Evolutionary conservation across 1,139 yeast species (phyloP), one percentile per base, ranked within the genome.

Genomic region (Suhomyces chickasaworum): DNA sequence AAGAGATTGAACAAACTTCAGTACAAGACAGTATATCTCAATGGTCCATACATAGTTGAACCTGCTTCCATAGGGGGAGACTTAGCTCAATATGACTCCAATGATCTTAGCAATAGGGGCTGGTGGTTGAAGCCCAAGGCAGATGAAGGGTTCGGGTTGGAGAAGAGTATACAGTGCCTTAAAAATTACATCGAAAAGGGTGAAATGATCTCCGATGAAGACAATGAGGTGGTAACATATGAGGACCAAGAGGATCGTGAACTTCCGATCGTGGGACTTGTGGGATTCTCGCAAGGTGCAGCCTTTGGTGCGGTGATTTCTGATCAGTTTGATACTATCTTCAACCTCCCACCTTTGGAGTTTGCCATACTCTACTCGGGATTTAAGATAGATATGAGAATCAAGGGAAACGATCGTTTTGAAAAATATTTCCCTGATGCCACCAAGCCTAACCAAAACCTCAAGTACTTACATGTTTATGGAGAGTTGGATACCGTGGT

Each of bases 401-500:
- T 52, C 12, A 55, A 69, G 9, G 71, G 69, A 0, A 68, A 69
- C 46, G 55, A 56, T 6, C 7, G 52, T 12, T 66, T 64, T 47
- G 53, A 53, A 21, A 46, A 55, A 4, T 64, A 58, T 45, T 83
- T 81, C 27, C 52, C 63, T 2, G 47, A 48, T 15, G 46, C 49
- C 5, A 49, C 49, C 1, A 54, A 48, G 7, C 32, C 47, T 2
- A 41, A 35, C 12, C 29, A 47, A 15, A 40, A 50, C 10, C 55
- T 84, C 42, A 64, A 69, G 12, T 63, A 84, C 1, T 68, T 93
- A 45, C 97, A 90, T 61, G 84, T 93, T 0, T 68, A 84, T 45
- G 98, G 98, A 7, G 91, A 91, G 46, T 68, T 90, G 35, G 99
- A 93, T 60, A 89, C 97, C 0, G 85, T 93, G 13, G 93, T 91